Base-by-base conservation (phyloP, 805 yeast genomes). In the Metschnikowia bowlesiae region DNA sequence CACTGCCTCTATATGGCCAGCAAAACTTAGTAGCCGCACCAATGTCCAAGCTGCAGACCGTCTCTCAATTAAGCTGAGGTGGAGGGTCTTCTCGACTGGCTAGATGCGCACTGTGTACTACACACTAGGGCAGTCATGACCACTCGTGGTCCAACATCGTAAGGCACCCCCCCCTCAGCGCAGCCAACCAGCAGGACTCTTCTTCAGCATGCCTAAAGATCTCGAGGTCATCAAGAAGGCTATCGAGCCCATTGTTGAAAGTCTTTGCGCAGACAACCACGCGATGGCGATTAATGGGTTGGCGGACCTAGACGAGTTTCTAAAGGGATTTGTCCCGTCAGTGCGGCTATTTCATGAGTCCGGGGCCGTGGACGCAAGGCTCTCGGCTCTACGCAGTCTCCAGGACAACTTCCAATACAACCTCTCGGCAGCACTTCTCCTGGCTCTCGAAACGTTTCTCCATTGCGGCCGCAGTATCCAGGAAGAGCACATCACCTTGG, bases 351-450 rank as follows among this genome's bases (percentile, higher is more conserved):
- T 37, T 8, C 56, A 53, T 28, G 37, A 37, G 8, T 29, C 56
- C 1, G 55, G 52, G 9, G 18, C 39, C 13, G 31, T 38, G 26
- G 57, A 53, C 26, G 2, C 53, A 4, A 44, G 36, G 35, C 56
- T 58, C 9, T 36, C 57, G 18, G 30, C 70, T 42, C 80, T 81
- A 58, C 53, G 74, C 3, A 47, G 50, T 7, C 63, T 77, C 10
- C 91, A 85, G 60, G 80, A 82, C 58, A 66, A 66, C 30, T 78
- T 81, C 61, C 75, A 75, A 43, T 75, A 65, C 59, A 85, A 85
- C 56, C 49, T 84, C 4, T 73, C 74, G 2, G 61, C 67, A 13
- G 61, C 75, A 32, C 56, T 77, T 28, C 46, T 62, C 13, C 53
- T 64, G 32, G 56, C 68, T 6, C 58, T 58, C 51, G 47, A 43